A percentile compares a stretch with the other conserved stretches of the same genome.
These are phyloP conservation scores for Notholithocarpus densiflorus DNA, from an alignment of 306 rosid species.

Conservation along the genomic window DNA sequence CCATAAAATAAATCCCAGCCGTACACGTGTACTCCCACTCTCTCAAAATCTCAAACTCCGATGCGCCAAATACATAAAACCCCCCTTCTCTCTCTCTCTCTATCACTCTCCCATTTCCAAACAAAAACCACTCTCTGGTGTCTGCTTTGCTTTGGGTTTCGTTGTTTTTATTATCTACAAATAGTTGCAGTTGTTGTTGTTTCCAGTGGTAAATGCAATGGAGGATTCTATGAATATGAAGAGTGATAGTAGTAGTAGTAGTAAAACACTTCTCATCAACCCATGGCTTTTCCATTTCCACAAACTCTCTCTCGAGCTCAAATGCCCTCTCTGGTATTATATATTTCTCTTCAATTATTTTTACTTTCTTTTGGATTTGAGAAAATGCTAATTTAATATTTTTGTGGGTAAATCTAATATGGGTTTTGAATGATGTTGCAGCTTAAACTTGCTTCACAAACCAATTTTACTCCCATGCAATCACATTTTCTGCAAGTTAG, in stretches of 20 bases:
- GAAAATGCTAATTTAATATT: neutral
- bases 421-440: conserved; percentile 25
- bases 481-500: conserved; percentile 86
- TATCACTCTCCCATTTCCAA: neutral
- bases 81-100: too few species aligned
- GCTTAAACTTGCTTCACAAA: conserved; percentile 50
- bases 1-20: conserved; percentile 21
- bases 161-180: too few species aligned
- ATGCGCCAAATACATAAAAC: too few species aligned
- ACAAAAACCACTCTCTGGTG: neutral
- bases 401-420: neutral
- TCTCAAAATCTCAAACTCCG: too few species aligned
- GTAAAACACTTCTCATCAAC: conserved; percentile 37
- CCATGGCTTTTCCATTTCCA: conserved; percentile 74
- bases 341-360: neutral
- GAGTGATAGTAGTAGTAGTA: neutral
- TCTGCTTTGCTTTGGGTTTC: neutral
- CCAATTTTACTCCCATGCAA: conserved; percentile 83
- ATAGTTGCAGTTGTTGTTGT: neutral
- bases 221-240: conserved; percentile 21
- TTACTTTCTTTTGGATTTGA: neutral
- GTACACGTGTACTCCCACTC: conserved; percentile 27
- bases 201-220: conserved; percentile 24
- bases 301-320: conserved; percentile 86
- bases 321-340: conserved; percentile 82